phyloP scores from a whole-genome alignment of 148 eudicot genomes.

The Rhododendron griersonianum region DNA sequence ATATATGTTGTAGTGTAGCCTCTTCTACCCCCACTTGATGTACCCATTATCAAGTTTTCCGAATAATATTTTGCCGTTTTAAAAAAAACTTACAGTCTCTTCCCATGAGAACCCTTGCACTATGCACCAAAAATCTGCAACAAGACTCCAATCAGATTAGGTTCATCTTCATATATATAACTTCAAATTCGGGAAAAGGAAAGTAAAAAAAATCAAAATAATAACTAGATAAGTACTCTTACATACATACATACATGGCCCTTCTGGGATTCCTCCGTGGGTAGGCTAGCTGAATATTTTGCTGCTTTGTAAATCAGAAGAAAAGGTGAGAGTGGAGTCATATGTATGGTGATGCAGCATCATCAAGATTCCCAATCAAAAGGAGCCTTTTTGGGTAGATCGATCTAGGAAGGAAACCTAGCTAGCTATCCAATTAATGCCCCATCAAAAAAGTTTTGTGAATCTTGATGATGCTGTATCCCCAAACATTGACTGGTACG shows the following conservation, averaged over 20 bases:
- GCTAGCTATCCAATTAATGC: not conserved
- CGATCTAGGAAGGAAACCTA: not conserved
- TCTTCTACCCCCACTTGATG: not conserved
- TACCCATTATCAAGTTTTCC: too few species aligned
- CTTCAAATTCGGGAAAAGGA: not conserved
- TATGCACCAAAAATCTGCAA: not conserved
- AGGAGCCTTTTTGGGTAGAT: not conserved
- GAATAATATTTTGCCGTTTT: too few species aligned
- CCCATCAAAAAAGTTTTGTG: slow-evolving; percentile 22
- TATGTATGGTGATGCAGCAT: slow-evolving; percentile 53
- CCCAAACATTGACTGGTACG: slow-evolving; percentile 33
- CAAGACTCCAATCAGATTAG: not conserved
- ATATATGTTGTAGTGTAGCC: too few species aligned
- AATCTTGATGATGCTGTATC: slow-evolving; percentile 61
- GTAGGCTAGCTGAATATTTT: not conserved
- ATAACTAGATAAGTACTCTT: not conserved
- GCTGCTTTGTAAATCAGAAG: not conserved
- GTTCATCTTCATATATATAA: not conserved
- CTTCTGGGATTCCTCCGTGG: not conserved
- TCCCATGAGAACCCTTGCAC: not conserved
- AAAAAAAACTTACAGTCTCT: not conserved
- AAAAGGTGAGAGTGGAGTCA: slow-evolving; percentile 20
- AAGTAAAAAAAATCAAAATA: not conserved
- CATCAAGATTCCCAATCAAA: slow-evolving; percentile 50
- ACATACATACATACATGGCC: not conserved